Percentiles rank a stretch among this genome's conserved stretches.
Evolutionary conservation across 1,284 basidiomycete genomes (phyloP).

Genomic region (Melampsora occidentalis): DNA sequence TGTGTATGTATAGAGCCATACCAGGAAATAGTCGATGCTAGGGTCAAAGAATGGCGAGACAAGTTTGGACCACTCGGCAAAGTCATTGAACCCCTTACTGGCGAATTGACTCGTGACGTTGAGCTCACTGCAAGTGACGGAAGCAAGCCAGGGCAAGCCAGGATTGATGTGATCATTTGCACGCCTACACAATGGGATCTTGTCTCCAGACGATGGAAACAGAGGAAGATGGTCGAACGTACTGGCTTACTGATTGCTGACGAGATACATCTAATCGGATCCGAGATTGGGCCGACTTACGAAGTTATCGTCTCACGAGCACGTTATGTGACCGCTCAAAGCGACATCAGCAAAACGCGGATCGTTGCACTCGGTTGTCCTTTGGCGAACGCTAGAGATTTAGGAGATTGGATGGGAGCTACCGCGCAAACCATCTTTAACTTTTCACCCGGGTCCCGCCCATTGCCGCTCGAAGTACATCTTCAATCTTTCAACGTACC

Average conservation of each 20-base stretch:
- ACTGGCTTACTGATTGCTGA: constrained; percentile 91
- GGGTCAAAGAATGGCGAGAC: constrained; percentile 80
- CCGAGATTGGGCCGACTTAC: constrained; percentile 87
- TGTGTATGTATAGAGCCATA: constrained; percentile 95
- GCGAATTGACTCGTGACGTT: constrained; percentile 90
- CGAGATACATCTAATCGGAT: constrained; percentile 86
- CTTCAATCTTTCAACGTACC: constrained; percentile 91
- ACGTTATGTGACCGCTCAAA: constrained; percentile 92
- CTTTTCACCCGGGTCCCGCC: constrained; percentile 90
- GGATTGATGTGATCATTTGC: constrained; percentile 84
- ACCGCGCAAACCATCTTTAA: constrained; percentile 93
- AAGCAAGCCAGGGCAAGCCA: constrained; percentile 52
- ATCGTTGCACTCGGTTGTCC: constrained; percentile 92
- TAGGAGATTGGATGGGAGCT: constrained; percentile 97
- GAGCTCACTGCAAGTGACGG: constrained; percentile 67
- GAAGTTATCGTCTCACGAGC: constrained; percentile 93
- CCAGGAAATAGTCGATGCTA: constrained; percentile 90
- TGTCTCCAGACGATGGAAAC: constrained; percentile 91
- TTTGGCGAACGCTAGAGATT: constrained; percentile 89
- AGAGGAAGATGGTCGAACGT: constrained; percentile 91
- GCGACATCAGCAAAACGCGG: constrained; percentile 73
- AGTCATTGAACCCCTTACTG: constrained; percentile 85
- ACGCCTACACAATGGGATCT: constrained; percentile 95
- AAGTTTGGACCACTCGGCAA: constrained; percentile 83
- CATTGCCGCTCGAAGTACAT: constrained; percentile 94